Conservation (phyloP, 164 flowering plant species). For the Kingdonia uniflora region DNA sequence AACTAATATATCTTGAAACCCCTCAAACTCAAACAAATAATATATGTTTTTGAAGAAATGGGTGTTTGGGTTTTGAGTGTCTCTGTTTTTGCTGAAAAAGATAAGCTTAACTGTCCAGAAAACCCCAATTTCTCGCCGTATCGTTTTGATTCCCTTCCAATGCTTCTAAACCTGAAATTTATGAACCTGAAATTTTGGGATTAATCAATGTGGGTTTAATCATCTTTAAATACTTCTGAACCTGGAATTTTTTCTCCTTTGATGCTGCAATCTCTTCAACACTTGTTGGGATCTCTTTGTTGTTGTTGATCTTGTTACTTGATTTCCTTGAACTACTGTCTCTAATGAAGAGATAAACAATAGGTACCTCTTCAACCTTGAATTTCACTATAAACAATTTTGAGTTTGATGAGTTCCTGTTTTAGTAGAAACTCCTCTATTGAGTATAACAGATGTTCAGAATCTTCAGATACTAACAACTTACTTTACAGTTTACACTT, state of each 20-base stretch:
- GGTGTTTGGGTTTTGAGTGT: no score
- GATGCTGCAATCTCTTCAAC: not conserved
- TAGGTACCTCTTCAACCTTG: conserved; percentile 70
- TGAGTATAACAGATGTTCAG: no score
- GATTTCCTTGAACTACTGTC: conserved; percentile 36
- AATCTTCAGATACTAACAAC: no score
- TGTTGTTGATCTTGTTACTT: conserved; percentile 1
- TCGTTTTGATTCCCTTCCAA: conserved; percentile 47
- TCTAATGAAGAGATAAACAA: conserved; percentile 51
- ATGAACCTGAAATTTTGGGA: no score
- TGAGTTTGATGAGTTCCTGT: conserved; percentile 6
- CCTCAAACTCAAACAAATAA: no score
- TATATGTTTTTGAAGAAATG: not conserved
- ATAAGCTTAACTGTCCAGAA: conserved; percentile 34
- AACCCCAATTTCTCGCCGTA: conserved; percentile 46
- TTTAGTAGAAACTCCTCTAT: not conserved
- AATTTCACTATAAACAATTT: conserved; percentile 51
- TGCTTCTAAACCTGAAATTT: no score
- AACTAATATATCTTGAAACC: no score
- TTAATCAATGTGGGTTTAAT: conserved; percentile 81
- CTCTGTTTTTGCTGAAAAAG: no score
- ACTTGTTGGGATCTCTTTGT: no score
- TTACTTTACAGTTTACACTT: no score
- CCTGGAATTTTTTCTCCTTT: conserved; percentile 30
- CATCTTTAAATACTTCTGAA: conserved; percentile 70